Conservation (phyloP, 2,329 filamentous ascomycete genomes). For the Chaetothyriales sp. region DNA sequence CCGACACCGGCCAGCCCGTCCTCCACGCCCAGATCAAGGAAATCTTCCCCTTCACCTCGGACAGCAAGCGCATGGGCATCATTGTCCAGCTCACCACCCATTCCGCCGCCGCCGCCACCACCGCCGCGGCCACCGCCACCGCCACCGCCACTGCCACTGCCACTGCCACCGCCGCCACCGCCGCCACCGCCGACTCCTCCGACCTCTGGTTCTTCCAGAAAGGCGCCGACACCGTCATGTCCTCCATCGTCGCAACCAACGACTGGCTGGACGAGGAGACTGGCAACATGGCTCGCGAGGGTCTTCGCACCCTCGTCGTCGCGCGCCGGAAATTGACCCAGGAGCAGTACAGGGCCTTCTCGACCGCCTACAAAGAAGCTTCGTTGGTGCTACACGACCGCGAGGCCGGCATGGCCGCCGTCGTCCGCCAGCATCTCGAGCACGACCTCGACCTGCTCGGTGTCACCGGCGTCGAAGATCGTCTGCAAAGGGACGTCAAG, state of each 20-base stretch:
- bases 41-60: slow-evolving; percentile 93
- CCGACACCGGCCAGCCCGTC: slow-evolving; percentile 57
- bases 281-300: slow-evolving; percentile 98
- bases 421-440: slow-evolving; percentile 72
- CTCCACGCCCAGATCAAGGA: slow-evolving; percentile 83
- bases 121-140: slow-evolving; percentile 33
- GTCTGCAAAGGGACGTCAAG: slow-evolving; percentile 89
- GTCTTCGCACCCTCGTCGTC: slow-evolving; percentile 81
- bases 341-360: slow-evolving; percentile 71
- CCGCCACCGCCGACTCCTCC: slow-evolving; percentile 29
- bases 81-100: slow-evolving; percentile 70
- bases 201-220: slow-evolving; percentile 99
- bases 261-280: slow-evolving; percentile 99
- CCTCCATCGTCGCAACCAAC: slow-evolving; percentile 83
- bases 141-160: no score
- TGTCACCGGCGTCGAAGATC: slow-evolving; percentile 97
- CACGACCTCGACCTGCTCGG: slow-evolving; percentile 80
- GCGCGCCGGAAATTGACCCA: slow-evolving; percentile 75
- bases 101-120: slow-evolving; percentile 34
- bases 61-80: slow-evolving; percentile 96
- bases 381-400: slow-evolving; percentile 66
- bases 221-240: slow-evolving; percentile 96
- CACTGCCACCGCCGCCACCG: no score
- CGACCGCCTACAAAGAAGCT: slow-evolving; percentile 60
- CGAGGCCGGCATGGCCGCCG: slow-evolving; percentile 66